Base-by-base conservation (phyloP, 2,329 filamentous ascomycete species). In the Polytolypa hystricis region DNA sequence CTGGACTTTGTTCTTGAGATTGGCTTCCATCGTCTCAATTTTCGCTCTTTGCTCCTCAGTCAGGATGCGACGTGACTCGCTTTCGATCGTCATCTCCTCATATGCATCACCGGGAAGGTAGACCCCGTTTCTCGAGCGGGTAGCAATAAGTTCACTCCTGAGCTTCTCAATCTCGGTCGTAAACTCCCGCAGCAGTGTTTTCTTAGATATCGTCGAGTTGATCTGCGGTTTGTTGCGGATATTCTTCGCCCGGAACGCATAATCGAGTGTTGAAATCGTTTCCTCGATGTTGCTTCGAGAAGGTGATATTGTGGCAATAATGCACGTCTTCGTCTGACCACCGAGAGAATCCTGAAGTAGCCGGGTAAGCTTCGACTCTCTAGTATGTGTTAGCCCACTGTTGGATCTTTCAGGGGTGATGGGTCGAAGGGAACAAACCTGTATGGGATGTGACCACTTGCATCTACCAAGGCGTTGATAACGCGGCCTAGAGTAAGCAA, bases 141-240 rank as follows among this genome's bases (percentile, higher is more conserved):
- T 94, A 3, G 86, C 82, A 45, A 95, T 93, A 10, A 98, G 69
- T 55, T 98, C 91, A 47, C 81, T 84, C 66, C 93, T 95, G 23
- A 98, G 69, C 55, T 85, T 91, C 57, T 98, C 86, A 35, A 98
- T 95, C 55, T 98, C 91, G 16, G 72, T 67, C 0, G 89, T 91
- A 46, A 94, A 94, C 46, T 98, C 91, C 41, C 75, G 80, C 8
- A 98, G 70, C 9, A 98, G 62, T 3, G 85, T 94, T 62, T 91
- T 93, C 62, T 96, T 98, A 45, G 84, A 87, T 45, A 96, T 77
- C 53, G 84, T 74, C 33, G 85, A 83, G 60, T 96, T 98, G 50
- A 93, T 72, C 54, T 98, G 91, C 1, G 91, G 93, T 61, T 95
- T 95, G 61, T 98, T 98, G 33, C 84, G 82, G 51, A 98, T 98